A percentile compares a stretch with the other conserved stretches of the same genome.
phyloP scores from a whole-genome alignment of 331 rosid species.

The Rosa hybrid region DNA sequence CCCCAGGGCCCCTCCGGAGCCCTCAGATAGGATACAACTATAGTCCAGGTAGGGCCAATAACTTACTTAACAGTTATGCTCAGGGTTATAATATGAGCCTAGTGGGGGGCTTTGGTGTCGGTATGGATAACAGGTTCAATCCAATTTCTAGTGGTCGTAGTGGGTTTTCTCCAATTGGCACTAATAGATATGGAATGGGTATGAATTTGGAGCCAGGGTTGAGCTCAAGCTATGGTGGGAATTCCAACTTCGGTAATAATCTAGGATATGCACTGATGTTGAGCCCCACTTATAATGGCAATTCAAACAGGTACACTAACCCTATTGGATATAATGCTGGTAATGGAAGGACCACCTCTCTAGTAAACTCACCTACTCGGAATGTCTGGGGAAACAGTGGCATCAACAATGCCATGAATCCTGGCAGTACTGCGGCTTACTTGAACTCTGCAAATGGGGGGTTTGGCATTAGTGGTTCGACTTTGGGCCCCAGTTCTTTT shows the following conservation, averaged over 20 bases:
- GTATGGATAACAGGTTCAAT: constrained; percentile 82
- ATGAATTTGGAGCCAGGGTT: constrained; percentile 69
- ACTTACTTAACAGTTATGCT: constrained; percentile 64
- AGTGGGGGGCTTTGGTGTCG: constrained; percentile 69
- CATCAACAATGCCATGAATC: constrained; percentile 49
- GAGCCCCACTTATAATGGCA: constrained; percentile 64
- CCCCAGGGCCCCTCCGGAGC: constrained; percentile 71
- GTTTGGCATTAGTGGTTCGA: constrained; percentile 63
- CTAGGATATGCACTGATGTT: constrained; percentile 68
- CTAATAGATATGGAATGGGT: constrained; percentile 66
- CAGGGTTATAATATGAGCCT: constrained; percentile 77
- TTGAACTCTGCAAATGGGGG: constrained; percentile 69
- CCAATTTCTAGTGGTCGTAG: constrained; percentile 62
- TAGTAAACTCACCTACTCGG: constrained; percentile 64
- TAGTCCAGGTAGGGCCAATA: constrained; percentile 62
- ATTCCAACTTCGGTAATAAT: constrained; percentile 58
- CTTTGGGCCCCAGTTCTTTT: constrained; percentile 61
- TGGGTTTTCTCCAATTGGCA: constrained; percentile 65
- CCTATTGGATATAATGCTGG: constrained; percentile 73
- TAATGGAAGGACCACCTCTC: constrained; percentile 65
- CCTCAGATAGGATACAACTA: constrained; percentile 72
- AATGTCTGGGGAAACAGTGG: constrained; percentile 89
- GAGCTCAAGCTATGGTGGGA: constrained; percentile 65
- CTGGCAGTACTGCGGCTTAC: constrained; percentile 51
- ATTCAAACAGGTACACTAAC: constrained; percentile 64